phyloP scores from a whole-genome alignment of 768 basidiomycete species.

The Suillus ampliporus region DNA sequence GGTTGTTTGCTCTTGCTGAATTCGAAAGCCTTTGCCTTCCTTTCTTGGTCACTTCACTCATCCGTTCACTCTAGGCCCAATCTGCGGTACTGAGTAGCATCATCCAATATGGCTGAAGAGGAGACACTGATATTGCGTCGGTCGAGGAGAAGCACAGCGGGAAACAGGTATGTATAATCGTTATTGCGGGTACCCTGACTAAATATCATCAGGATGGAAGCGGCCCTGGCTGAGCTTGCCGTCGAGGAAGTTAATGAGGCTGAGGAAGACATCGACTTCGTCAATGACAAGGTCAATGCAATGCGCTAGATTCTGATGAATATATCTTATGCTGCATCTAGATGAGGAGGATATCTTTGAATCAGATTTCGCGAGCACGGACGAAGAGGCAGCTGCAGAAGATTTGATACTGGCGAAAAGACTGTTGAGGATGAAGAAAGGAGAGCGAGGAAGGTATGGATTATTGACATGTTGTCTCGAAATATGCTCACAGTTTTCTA shows the following conservation, averaged over 20 bases:
- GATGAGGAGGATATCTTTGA: slow-evolving; percentile 85
- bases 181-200: slow-evolving; percentile 3
- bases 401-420: slow-evolving; percentile 61
- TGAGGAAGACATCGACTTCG: slow-evolving; percentile 79
- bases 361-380: slow-evolving; percentile 87
- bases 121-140: slow-evolving; percentile 46
- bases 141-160: slow-evolving; percentile 74
- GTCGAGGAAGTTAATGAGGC: slow-evolving; percentile 57
- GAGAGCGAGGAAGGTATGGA: slow-evolving; percentile 36
- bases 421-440: slow-evolving; percentile 66
- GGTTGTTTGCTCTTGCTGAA: slow-evolving; percentile 31
- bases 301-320: neutral
- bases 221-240: slow-evolving; percentile 65
- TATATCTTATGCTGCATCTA: slow-evolving; percentile 31
- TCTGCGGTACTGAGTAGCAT: neutral
- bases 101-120: slow-evolving; percentile 13
- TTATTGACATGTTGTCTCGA: neutral
- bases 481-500: slow-evolving; percentile 29
- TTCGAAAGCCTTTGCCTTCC: slow-evolving; percentile 21
- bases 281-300: slow-evolving; percentile 58
- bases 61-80: no score
- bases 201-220: slow-evolving; percentile 63
- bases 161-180: slow-evolving; percentile 61
- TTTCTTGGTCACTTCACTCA: slow-evolving; percentile 8
- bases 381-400: slow-evolving; percentile 64